A percentile compares a stretch with the other conserved stretches of the same genome.
phyloP scores from a whole-genome alignment of 306 rosid species.

The Trifolium fragiferum region DNA sequence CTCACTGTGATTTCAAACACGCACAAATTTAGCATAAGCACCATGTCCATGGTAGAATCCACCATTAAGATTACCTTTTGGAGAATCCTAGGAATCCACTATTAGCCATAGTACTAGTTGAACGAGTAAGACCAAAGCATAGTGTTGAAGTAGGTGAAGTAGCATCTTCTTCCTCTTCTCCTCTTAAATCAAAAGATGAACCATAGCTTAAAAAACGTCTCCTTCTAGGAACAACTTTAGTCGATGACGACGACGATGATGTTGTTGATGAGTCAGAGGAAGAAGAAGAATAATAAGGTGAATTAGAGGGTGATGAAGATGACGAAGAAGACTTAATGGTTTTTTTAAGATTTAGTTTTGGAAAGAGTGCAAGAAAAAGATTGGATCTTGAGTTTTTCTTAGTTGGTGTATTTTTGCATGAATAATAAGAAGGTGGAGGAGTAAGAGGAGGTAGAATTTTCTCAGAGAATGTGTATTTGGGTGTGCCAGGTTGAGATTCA shows the following conservation, averaged over 20 bases:
- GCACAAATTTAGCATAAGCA: not conserved
- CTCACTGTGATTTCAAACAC: not conserved
- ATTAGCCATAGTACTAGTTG: slow-evolving; percentile 1
- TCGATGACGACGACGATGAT: slow-evolving; percentile 12
- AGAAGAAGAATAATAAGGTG: slow-evolving; percentile 22
- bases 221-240: slow-evolving; percentile 34
- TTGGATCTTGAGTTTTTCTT: slow-evolving; percentile 57
- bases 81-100: slow-evolving; percentile 26
- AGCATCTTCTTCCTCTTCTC: slow-evolving; percentile 43
- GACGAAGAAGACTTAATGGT: slow-evolving; percentile 22
- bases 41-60: not conserved
- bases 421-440: slow-evolving; percentile 84
- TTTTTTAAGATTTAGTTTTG: slow-evolving; percentile 53
- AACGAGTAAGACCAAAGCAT: slow-evolving; percentile 59
- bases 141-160: slow-evolving; percentile 57
- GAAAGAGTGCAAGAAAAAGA: slow-evolving; percentile 50
- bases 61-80: slow-evolving; percentile 4
- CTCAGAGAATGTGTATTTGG: slow-evolving; percentile 60
- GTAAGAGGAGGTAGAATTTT: slow-evolving; percentile 74
- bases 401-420: slow-evolving; percentile 32
- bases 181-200: slow-evolving; percentile 57
- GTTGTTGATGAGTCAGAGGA: slow-evolving; percentile 7
- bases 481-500: slow-evolving; percentile 97
- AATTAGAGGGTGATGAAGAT: slow-evolving; percentile 1
- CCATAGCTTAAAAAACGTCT: slow-evolving; percentile 46